Conservation (phyloP, 1,139 yeast genomes). For the Candida sp. region DNA sequence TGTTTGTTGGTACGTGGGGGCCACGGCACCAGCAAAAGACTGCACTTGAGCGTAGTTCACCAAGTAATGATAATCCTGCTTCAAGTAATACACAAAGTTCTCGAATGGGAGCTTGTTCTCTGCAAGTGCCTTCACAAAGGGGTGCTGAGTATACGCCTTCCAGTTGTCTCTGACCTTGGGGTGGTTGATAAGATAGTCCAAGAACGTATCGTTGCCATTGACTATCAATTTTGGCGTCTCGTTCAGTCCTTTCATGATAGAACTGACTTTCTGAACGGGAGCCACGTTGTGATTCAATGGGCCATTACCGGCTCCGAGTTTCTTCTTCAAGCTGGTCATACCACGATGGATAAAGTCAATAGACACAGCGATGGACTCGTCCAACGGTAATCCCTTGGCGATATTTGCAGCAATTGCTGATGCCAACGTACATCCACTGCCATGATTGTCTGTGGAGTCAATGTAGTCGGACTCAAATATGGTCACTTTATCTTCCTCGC, state of each 20-base stretch:
- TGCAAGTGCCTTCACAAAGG: conserved; percentile 61
- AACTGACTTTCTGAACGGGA: conserved; percentile 19
- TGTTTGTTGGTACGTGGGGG: conserved; percentile 58
- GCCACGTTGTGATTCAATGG: conserved; percentile 66
- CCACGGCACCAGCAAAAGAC: conserved; percentile 65
- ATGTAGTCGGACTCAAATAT: conserved; percentile 55
- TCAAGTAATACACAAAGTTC: conserved; percentile 60
- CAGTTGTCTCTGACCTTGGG: conserved; percentile 60
- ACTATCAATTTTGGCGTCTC: conserved; percentile 1
- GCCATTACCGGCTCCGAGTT: conserved; percentile 67
- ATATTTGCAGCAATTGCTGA: conserved; percentile 81
- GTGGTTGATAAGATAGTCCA: conserved; percentile 58
- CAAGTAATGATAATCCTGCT: conserved; percentile 76
- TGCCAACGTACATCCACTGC: conserved; percentile 91
- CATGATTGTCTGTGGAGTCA: conserved; percentile 69
- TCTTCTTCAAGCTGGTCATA: conserved; percentile 39
- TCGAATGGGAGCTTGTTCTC: conserved; percentile 51
- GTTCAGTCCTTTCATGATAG: conserved; percentile 11
- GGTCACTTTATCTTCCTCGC: conserved; percentile 35
- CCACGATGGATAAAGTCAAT: conserved; percentile 73
- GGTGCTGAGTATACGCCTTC: conserved; percentile 64
- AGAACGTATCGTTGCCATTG: conserved; percentile 13
- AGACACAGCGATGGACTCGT: conserved; percentile 56
- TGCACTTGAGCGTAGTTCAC: conserved; percentile 73
- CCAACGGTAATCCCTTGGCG: conserved; percentile 54